phyloP scores from a whole-genome alignment of 148 eudicot species.

The Chenopodium quinoa region DNA sequence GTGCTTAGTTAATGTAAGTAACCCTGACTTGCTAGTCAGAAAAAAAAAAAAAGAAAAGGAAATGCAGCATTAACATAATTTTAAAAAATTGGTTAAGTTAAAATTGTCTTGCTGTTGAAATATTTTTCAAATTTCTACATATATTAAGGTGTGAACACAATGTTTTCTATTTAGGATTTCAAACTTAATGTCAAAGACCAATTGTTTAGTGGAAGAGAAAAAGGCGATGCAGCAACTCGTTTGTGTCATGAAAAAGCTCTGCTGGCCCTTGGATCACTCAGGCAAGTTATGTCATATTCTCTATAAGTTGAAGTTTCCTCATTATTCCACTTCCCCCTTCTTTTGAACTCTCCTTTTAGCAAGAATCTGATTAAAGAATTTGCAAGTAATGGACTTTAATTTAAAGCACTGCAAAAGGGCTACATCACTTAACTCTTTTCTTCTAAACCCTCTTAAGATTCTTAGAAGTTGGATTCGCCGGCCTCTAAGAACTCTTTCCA shows the following conservation, averaged over 20 bases:
- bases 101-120: background rate
- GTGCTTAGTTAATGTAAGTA: background rate
- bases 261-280: conserved; percentile 24
- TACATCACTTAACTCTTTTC: conserved; percentile 26
- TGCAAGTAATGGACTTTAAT: conserved; percentile 26
- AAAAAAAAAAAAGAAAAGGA: background rate
- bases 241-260: conserved; percentile 21
- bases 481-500: conserved; percentile 20
- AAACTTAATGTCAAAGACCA: conserved; percentile 12
- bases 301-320: conserved; percentile 23
- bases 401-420: conserved; percentile 35
- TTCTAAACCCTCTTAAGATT: conserved; percentile 27
- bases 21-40: background rate
- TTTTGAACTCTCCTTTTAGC: conserved; percentile 27
- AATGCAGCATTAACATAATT: background rate
- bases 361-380: conserved; percentile 28
- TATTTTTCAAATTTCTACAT: background rate
- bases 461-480: conserved; percentile 30
- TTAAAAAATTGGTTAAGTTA: background rate
- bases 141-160: conserved; percentile 27
- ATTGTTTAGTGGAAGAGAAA: conserved; percentile 18
- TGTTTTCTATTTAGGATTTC: conserved; percentile 4
- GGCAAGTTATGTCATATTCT: conserved; percentile 33
- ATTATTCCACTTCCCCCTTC: conserved; percentile 19
- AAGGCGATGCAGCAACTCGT: conserved; percentile 30